Evolutionary conservation across 2,329 filamentous ascomycete species (phyloP), one percentile per base, ranked within the genome.

Genomic region (Colletotrichum cuscutae): DNA sequence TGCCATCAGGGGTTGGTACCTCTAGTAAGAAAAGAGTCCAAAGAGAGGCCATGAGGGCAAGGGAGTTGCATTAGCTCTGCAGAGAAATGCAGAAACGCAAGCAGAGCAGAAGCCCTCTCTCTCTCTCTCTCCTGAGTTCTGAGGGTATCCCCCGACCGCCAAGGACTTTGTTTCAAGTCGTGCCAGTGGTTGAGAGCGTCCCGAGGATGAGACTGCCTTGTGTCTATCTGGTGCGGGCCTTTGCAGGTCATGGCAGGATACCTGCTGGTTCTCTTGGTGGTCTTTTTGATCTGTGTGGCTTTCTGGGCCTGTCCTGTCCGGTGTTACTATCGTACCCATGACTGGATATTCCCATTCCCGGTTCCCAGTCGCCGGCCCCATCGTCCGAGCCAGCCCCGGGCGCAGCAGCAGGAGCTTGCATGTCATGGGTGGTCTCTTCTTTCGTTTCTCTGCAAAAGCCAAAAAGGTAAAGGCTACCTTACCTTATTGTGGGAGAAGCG

Each of bases 131-230:
- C 37, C 37, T 42, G 37, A 42, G 37, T 35, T 35, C 32, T 35
- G 32, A 35, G 37, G 37, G 13, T 3, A 42, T 42, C 37, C 37
- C 15, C 22, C 28, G 13, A 7, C 28, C 9, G 63, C 63, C 35
- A 57, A 66, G 54, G 28, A n/a, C 13, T 30, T 58, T 62, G 70
- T 72, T 72, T 72, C 70, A 72, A 54, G 65, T 69, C 56, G 60
- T 64, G 32, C 60, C 32, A 70, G 42, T 70, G 70, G 70, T 37
- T 32, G 60, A 60, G 24, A 53, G 42, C 65, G 53, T 49, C 59
- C 54, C 66, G 59, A 64, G 28, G 53, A 59, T 65, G 66, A 70
- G 66, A 72, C 70, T 66, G 66, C 59, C 59, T 61, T 69, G 22
- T 49, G 53, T 53, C 65, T 35, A 26, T 37, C 56, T 65, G 67